phyloP scores from a whole-genome alignment of 2,329 filamentous ascomycete genomes.

The Curvularia sp. region DNA sequence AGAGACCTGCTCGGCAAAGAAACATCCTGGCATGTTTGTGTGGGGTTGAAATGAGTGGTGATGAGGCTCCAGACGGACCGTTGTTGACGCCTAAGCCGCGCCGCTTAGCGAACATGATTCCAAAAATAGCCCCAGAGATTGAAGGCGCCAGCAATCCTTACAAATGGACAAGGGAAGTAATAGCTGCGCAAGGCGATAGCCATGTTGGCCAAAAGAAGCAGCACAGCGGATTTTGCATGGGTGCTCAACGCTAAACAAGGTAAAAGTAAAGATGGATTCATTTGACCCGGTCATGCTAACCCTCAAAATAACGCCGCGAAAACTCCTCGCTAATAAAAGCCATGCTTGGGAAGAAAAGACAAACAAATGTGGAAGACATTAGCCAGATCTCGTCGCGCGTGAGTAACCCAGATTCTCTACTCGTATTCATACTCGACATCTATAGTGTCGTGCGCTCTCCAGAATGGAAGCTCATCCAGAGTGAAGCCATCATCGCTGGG shows the following conservation, averaged over 20 bases:
- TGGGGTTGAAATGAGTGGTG: constrained; percentile 7
- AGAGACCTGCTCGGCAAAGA: neutral
- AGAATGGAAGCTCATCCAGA: constrained; percentile 50
- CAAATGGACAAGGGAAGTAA: constrained; percentile 2
- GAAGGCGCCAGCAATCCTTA: neutral
- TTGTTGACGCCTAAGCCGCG: constrained; percentile 13
- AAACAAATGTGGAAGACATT: neutral
- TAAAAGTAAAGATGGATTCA: constrained; percentile 13
- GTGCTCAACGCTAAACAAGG: constrained; percentile 7
- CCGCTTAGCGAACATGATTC: constrained; percentile 24
- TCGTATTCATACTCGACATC: constrained; percentile 39
- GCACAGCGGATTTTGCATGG: neutral
- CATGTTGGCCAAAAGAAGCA: constrained; percentile 32
- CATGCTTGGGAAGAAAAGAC: neutral
- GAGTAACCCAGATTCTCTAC: constrained; percentile 12
- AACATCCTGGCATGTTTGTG: constrained; percentile 1
- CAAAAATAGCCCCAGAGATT: constrained; percentile 16
- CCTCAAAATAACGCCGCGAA: constrained; percentile 5
- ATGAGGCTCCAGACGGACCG: constrained; percentile 3
- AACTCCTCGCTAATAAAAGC: constrained; percentile 15
- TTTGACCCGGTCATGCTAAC: constrained; percentile 6
- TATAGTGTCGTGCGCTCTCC: constrained; percentile 40
- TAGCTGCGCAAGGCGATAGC: neutral
- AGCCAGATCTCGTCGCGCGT: neutral
- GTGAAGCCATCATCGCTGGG: constrained; percentile 51